Base-by-base conservation (phyloP, 768 basidiomycete genomes). In the Auricularia sp. region DNA sequence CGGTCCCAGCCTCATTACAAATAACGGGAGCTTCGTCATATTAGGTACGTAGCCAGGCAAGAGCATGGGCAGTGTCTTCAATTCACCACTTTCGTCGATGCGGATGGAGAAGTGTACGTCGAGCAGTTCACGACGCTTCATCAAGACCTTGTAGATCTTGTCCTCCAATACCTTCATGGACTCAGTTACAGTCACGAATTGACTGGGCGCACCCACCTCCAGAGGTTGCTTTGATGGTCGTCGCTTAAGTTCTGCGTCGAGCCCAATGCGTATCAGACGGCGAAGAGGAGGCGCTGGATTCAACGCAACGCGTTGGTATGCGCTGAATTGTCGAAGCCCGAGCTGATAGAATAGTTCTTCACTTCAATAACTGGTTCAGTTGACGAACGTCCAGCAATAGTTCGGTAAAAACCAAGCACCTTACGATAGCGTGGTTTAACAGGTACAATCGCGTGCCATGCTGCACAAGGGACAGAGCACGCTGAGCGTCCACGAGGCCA, bases 271-370 rank as follows among this genome's bases (percentile, higher is more conserved):
- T 12, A 99, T 70, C 61, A 98, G 77, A 11, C 81, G 82, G 2
- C 80, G 81, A 16, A 98, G 72, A 0, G 84, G 77, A 0, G 93
- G 92, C 2, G 95, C 78, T 1, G 96, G 95, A 42, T 94, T 87
- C 2, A 98, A 80, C 66, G 86, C 87, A 61, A 98, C 76, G 23
- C 85, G 81, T 66, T 83, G 81, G 67, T 90, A 83, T 66, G 90
- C 83, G 1, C 94, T 92, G 70, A 99, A 99, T 73, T 98, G 96
- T 18, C 91, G 81, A 34, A 98, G 75, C 1, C 85, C 92, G 6
- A 99, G 82, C 71, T 99, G 97, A 74, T 97, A 98, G 73, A 98
- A 96, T 39, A 97, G 79, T 69, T 97, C 93, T 70, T 97, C 93
- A 0, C 94, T 97, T 64, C 8, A 21, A 39, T 58, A 29, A 67